Percentiles rank a stretch among this genome's conserved stretches.
Evolutionary conservation across 2,329 filamentous ascomycete species (phyloP).

Genomic region (Zasmidium citrigriseum): DNA sequence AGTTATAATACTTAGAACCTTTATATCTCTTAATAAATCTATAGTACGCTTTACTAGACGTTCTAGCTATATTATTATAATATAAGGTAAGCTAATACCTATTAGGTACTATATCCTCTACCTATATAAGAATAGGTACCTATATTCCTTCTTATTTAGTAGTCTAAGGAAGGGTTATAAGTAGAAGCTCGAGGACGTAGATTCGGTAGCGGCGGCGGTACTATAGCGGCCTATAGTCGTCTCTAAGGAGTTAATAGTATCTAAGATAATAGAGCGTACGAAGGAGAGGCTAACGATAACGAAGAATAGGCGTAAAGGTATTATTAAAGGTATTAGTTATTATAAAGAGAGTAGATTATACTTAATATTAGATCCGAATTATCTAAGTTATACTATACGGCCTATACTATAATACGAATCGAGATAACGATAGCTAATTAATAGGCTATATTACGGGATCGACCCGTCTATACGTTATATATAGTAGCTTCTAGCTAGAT

Average conservation of each 20-base stretch:
- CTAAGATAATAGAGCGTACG: neutral
- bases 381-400: too few species aligned
- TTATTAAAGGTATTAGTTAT: neutral
- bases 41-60: neutral
- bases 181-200: neutral
- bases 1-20: neutral
- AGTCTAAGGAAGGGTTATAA: neutral
- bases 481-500: too few species aligned
- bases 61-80: neutral
- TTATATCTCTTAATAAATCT: neutral
- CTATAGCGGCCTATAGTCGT: neutral
- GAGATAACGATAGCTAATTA: too few species aligned
- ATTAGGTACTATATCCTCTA: neutral
- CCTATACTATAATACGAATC: too few species aligned
- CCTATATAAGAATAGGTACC: neutral
- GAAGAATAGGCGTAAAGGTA: neutral
- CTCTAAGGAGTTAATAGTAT: neutral
- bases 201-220: neutral
- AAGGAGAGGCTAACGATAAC: neutral
- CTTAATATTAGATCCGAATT: neutral
- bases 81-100: neutral
- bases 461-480: too few species aligned
- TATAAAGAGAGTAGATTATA: neutral
- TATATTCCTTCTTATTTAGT: neutral
- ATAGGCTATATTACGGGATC: too few species aligned